Percentiles rank a stretch among this genome's conserved stretches.
phyloP scores from a whole-genome alignment of 257 asterid genomes.

The Lycium barbarum region DNA sequence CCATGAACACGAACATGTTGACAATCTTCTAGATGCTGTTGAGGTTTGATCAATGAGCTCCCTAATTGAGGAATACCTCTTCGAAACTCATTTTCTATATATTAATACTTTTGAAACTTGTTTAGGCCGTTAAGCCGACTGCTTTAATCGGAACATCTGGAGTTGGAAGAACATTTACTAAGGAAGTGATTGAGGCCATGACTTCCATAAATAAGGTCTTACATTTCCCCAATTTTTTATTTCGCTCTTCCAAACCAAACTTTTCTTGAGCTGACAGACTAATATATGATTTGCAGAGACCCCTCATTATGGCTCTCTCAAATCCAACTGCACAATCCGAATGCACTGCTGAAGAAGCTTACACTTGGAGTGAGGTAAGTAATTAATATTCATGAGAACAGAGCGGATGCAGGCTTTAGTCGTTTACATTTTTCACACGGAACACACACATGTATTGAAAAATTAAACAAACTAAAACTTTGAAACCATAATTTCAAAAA shows the following conservation, averaged over 20 bases:
- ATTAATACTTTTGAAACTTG: neutral
- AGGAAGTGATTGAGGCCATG: conserved; percentile 91
- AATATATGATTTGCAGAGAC: conserved; percentile 59
- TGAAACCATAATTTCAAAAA: neutral
- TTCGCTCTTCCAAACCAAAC: neutral
- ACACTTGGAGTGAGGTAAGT: conserved; percentile 84
- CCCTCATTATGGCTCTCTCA: conserved; percentile 95
- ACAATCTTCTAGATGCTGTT: conserved; percentile 80
- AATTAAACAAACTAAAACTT: neutral
- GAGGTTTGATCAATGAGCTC: conserved; percentile 58
- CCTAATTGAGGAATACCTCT: neutral
- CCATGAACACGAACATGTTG: conserved; percentile 76
- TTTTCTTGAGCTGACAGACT: neutral
- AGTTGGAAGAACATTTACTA: conserved; percentile 80
- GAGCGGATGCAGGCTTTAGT: neutral
- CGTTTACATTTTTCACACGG: too few species aligned
- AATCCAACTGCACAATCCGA: conserved; percentile 98
- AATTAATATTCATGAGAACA: neutral
- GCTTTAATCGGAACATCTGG: conserved; percentile 93
- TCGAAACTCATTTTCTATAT: neutral
- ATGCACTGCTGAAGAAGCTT: conserved; percentile 99
- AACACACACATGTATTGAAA: neutral
- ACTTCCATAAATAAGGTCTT: conserved; percentile 73
- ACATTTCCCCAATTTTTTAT: conserved; percentile 10
- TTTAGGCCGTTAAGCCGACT: conserved; percentile 87